These are phyloP conservation scores for Rhizoclosmatium sp. DNA, from an alignment of 192 early-diverging fungal genomes.

Conservation along the genomic window DNA sequence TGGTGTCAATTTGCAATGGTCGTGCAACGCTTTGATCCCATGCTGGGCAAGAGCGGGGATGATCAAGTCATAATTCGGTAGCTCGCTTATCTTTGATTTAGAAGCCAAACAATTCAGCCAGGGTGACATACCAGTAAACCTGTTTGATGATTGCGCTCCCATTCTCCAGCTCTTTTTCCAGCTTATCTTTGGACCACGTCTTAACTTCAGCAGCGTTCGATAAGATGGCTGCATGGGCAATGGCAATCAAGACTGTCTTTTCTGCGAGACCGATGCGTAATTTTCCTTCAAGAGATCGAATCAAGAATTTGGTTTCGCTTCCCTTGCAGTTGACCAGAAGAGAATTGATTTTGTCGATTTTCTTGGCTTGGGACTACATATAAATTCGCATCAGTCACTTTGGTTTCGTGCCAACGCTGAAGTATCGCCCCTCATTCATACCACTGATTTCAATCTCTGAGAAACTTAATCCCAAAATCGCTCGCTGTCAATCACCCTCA, in stretches of 20 bases:
- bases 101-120: background rate
- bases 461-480: too few relatives aligned
- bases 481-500: too few relatives aligned
- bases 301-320: conserved; percentile 88
- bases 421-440: too few relatives aligned
- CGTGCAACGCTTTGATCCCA: conserved; percentile 71
- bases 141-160: conserved; percentile 67
- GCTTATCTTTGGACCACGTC: conserved; percentile 52
- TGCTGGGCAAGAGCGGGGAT: conserved; percentile 84
- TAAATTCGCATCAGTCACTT: too few relatives aligned
- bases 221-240: conserved; percentile 85
- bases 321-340: conserved; percentile 78
- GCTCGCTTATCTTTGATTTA: conserved; percentile 65
- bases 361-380: too few relatives aligned
- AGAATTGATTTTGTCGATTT: conserved; percentile 72
- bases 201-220: conserved; percentile 54
- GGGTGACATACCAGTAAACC: conserved; percentile 67
- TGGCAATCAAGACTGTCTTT: conserved; percentile 84
- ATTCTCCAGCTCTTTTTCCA: conserved; percentile 54
- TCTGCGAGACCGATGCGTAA: conserved; percentile 96
- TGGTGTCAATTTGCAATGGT: conserved; percentile 90
- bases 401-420: too few relatives aligned
- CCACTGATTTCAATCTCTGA: too few relatives aligned
- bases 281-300: conserved; percentile 89
- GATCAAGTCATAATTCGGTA: conserved; percentile 92